Percentiles rank a stretch among this genome's conserved stretches.
phyloP scores from a whole-genome alignment of 371 early-diverging fungal species.

The Mucor lusitanicus region DNA sequence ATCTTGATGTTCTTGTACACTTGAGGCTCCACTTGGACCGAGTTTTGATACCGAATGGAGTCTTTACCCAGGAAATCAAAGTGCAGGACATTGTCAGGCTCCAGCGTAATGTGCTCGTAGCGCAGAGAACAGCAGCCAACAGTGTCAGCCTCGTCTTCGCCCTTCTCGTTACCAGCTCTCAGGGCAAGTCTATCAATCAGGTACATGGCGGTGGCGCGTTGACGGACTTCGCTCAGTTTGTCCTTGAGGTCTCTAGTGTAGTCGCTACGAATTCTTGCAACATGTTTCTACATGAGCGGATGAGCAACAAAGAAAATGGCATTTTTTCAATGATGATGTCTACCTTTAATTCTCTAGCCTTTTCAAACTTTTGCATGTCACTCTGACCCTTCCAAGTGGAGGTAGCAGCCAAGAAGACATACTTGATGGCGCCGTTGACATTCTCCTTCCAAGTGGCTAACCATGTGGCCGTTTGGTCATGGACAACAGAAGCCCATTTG shows the following conservation, averaged over 20 bases:
- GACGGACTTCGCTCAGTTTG: conserved; percentile 77
- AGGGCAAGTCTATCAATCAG: conserved; percentile 94
- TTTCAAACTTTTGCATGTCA: conserved; percentile 96
- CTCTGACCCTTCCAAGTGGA: conserved; percentile 95
- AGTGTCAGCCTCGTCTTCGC: conserved; percentile 97
- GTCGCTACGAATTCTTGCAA: conserved; percentile 74
- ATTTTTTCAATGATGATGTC: background rate
- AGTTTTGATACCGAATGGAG: conserved; percentile 92
- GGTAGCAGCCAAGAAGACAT: conserved; percentile 91
- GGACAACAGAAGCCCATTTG: conserved; percentile 84
- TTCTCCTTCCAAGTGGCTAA: conserved; percentile 98
- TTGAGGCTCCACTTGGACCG: conserved; percentile 81
- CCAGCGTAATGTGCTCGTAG: conserved; percentile 87
- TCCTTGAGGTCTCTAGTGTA: conserved; percentile 81
- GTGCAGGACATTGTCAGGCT: conserved; percentile 73
- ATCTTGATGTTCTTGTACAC: conserved; percentile 91
- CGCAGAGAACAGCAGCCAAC: conserved; percentile 98
- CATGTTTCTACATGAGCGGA: conserved; percentile 52
- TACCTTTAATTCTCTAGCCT: conserved; percentile 88
- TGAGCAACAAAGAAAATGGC: background rate
- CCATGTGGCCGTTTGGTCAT: conserved; percentile 95
- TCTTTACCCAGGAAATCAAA: conserved; percentile 99
- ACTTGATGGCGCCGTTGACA: conserved; percentile 88
- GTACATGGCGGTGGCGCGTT: conserved; percentile 94
- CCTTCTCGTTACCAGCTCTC: conserved; percentile 98